A percentile compares a stretch with the other conserved stretches of the same genome.
Conservation (phyloP, 2,329 filamentous ascomycete species). For the Cordyceps pruinosa region DNA sequence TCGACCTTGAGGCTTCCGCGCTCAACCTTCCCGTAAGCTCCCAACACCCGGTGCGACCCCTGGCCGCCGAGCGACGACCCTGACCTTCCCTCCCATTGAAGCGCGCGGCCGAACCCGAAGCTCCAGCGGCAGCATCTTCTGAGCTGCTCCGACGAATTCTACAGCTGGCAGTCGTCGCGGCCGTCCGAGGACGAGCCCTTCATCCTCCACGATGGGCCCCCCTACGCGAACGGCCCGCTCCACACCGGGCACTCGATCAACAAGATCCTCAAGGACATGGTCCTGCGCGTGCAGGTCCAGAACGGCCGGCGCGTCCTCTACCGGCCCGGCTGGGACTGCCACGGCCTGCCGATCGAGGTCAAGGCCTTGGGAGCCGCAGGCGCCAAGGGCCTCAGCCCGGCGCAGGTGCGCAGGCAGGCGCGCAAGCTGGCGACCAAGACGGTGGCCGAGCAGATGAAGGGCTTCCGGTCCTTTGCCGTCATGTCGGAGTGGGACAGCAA, state of each 20-base stretch:
- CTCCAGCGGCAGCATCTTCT: slow-evolving; percentile 55
- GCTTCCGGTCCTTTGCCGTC: slow-evolving; percentile 65
- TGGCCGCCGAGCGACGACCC: not conserved
- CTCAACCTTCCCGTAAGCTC: slow-evolving; percentile 61
- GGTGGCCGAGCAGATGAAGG: slow-evolving; percentile 64
- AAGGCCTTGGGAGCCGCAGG: slow-evolving; percentile 67
- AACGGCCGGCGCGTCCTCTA: slow-evolving; percentile 67
- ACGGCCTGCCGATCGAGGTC: slow-evolving; percentile 93
- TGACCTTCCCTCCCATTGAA: slow-evolving; percentile 22
- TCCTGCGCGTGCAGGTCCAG: slow-evolving; percentile 72
- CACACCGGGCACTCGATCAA: slow-evolving; percentile 95
- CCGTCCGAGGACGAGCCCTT: slow-evolving; percentile 57
- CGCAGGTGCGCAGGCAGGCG: slow-evolving; percentile 58
- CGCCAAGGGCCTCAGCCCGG: slow-evolving; percentile 39
- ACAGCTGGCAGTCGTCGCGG: slow-evolving; percentile 70
- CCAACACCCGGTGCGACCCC: not conserved
- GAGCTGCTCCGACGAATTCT: slow-evolving; percentile 79
- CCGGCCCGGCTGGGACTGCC: slow-evolving; percentile 94
- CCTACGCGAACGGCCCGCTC: slow-evolving; percentile 88
- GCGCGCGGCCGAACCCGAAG: slow-evolving; percentile 45
- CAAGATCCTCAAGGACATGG: slow-evolving; percentile 94
- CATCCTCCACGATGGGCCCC: slow-evolving; percentile 87
- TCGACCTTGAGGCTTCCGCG: slow-evolving; percentile 69
- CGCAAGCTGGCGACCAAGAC: slow-evolving; percentile 60
- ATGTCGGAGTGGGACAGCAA: slow-evolving; percentile 74